Conservation (phyloP, 2,329 filamentous ascomycete species). For the Aulographum hederae region DNA sequence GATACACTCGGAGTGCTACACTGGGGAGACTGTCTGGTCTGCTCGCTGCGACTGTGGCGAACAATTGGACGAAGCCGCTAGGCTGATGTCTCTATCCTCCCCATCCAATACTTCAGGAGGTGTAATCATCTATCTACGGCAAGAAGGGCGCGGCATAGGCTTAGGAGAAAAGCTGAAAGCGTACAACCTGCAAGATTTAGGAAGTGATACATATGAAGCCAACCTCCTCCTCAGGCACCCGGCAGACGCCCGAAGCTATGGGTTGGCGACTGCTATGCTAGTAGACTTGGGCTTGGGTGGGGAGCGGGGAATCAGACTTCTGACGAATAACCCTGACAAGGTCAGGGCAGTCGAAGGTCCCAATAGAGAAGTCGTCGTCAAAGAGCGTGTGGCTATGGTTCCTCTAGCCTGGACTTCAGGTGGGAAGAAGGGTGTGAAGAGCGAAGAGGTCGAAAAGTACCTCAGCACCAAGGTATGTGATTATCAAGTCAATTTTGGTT, state of each 20-base stretch:
- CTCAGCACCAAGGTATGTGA: constrained; percentile 75
- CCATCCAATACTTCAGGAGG: constrained; percentile 46
- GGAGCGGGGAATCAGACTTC: constrained; percentile 54
- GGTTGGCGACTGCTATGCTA: constrained; percentile 89
- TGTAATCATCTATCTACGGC: constrained; percentile 86
- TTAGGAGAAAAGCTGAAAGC: constrained; percentile 92
- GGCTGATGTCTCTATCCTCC: constrained; percentile 63
- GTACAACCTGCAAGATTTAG: constrained; percentile 92
- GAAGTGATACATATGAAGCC: constrained; percentile 93
- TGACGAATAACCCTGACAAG: constrained; percentile 98
- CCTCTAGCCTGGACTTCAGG: constrained; percentile 79
- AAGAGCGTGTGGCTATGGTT: constrained; percentile 86
- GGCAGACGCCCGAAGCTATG: constrained; percentile 86
- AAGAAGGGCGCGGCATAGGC: constrained; percentile 91
- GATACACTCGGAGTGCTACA: constrained; percentile 97
- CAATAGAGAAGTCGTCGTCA: constrained; percentile 70
- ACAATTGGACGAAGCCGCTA: constrained; percentile 87
- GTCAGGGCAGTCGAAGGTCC: constrained; percentile 87
- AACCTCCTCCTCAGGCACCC: constrained; percentile 83
- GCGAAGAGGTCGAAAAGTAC: constrained; percentile 84
- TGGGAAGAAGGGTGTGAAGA: constrained; percentile 60
- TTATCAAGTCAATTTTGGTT: not conserved
- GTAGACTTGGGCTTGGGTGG: constrained; percentile 58
- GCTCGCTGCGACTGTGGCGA: constrained; percentile 95
- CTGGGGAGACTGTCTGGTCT: constrained; percentile 95